A percentile compares a stretch with the other conserved stretches of the same genome.
These are phyloP conservation scores for Penicillium samsonianum DNA, from an alignment of 495 filamentous ascomycete genomes.

Conservation along the genomic window DNA sequence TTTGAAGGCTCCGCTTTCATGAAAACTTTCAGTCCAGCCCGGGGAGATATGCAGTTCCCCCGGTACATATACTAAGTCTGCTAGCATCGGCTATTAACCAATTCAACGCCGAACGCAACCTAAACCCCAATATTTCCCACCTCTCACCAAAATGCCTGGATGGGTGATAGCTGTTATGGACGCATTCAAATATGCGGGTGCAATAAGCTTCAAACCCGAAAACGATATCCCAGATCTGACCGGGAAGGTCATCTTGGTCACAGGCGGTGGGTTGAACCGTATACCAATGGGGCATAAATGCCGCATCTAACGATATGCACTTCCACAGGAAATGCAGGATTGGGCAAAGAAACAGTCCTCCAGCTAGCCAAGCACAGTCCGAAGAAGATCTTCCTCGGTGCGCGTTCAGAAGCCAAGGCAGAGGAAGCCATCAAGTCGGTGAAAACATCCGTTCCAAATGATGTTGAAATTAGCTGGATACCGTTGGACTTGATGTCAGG, in stretches of 20 bases:
- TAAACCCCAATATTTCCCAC: not conserved
- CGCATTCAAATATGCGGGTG: constrained; percentile 30
- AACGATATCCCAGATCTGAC: constrained; percentile 54
- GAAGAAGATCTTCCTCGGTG: constrained; percentile 54
- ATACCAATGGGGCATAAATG: not conserved
- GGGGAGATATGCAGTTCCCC: too few species aligned
- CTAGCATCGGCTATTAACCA: constrained; percentile 6
- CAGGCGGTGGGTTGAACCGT: constrained; percentile 50
- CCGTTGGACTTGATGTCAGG: constrained; percentile 48
- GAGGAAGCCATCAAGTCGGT: constrained; percentile 27
- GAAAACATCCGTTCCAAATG: constrained; percentile 20
- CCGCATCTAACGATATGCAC: not conserved
- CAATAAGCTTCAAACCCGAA: constrained; percentile 39
- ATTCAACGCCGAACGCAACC: not conserved
- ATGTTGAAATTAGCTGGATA: constrained; percentile 42
- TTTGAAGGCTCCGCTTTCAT: too few species aligned
- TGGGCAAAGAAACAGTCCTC: constrained; percentile 57
- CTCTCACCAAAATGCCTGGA: constrained; percentile 18
- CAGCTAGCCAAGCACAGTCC: constrained; percentile 58
- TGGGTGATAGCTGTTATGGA: constrained; percentile 27
- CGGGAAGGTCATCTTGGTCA: constrained; percentile 57
- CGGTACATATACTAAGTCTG: not conserved
- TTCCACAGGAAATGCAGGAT: constrained; percentile 54
- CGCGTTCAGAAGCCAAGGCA: constrained; percentile 37
- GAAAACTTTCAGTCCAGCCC: too few species aligned